A percentile compares a stretch with the other conserved stretches of the same genome.
Evolutionary conservation across 106 monocot genomes (phyloP).

Genomic region (Gastrodia elata): DNA sequence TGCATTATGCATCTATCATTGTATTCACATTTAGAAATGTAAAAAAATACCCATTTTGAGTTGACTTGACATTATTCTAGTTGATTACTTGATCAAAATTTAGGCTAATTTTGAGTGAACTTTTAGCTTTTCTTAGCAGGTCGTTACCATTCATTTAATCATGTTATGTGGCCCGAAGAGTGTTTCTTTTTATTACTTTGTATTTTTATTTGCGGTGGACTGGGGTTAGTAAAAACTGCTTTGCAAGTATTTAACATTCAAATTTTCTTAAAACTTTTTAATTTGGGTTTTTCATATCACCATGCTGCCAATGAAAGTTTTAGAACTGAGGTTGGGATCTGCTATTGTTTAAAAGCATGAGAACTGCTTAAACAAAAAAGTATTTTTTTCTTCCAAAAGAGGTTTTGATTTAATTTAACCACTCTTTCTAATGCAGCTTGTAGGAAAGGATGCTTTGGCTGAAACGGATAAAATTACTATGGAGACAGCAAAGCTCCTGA

Average conservation of each 20-base stretch:
- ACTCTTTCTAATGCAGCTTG: constrained; percentile 42
- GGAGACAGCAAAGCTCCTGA: constrained; percentile 94
- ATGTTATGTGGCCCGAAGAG: not conserved
- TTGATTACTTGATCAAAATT: too few species aligned
- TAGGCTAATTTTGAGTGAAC: not conserved
- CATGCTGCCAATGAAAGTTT: not conserved
- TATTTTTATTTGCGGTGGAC: not conserved
- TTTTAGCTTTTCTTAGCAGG: not conserved
- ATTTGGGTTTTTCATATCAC: not conserved
- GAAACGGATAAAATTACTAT: constrained; percentile 93
- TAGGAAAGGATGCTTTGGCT: constrained; percentile 97
- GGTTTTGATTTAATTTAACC: not conserved
- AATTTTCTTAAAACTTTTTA: not conserved
- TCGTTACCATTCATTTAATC: not conserved
- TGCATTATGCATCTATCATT: too few species aligned
- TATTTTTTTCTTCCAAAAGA: not conserved
- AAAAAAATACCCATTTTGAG: too few species aligned
- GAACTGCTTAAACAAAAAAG: not conserved
- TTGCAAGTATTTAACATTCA: not conserved
- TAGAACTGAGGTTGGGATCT: not conserved
- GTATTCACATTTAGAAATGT: too few species aligned
- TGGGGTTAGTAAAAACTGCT: not conserved
- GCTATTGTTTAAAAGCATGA: not conserved
- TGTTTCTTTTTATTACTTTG: not conserved
- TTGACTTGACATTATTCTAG: too few species aligned